These are phyloP conservation scores for Circinella umbellata DNA, from an alignment of 371 early-diverging fungal species.

Conservation along the genomic window DNA sequence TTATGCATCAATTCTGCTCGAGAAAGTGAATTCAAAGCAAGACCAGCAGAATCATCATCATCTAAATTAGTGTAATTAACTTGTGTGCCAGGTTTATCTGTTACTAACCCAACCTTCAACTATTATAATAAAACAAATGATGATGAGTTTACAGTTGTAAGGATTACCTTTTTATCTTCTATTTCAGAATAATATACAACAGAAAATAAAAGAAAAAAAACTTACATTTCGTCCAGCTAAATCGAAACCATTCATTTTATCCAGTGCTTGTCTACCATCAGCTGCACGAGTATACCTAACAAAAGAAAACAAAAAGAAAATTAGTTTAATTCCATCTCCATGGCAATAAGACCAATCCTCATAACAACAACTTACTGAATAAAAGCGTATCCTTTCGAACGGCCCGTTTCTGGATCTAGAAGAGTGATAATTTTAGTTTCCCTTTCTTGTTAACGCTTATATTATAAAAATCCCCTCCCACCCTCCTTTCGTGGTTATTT, in stretches of 20 bases:
- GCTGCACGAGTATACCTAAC: slow-evolving; percentile 70
- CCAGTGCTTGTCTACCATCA: slow-evolving; percentile 84
- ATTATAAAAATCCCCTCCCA: too few relatives aligned
- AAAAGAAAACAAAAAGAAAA: background rate
- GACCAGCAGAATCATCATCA: slow-evolving; percentile 69
- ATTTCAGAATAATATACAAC: background rate
- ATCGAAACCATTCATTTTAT: slow-evolving; percentile 88
- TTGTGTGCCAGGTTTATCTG: slow-evolving; percentile 59
- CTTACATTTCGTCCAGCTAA: slow-evolving; percentile 74
- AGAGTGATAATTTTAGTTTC: background rate
- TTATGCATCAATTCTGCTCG: slow-evolving; percentile 89
- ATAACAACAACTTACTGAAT: slow-evolving; percentile 64
- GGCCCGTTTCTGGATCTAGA: slow-evolving; percentile 78
- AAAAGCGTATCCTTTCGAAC: slow-evolving; percentile 88
- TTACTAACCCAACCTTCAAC: slow-evolving; percentile 84
- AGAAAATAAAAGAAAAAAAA: background rate
- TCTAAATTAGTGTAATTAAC: slow-evolving; percentile 48
- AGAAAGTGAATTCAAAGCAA: slow-evolving; percentile 75
- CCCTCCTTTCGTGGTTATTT: too few relatives aligned
- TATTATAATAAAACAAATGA: slow-evolving; percentile 22
- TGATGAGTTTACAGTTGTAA: background rate
- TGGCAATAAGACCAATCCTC: too few relatives aligned
- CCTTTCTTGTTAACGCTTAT: background rate
- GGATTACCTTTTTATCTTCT: background rate
- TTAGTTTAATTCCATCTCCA: background rate